Evolutionary conservation across 345 rosid species (phyloP), one percentile per base, ranked within the genome.

Genomic region (Geranium rotundifolium): DNA sequence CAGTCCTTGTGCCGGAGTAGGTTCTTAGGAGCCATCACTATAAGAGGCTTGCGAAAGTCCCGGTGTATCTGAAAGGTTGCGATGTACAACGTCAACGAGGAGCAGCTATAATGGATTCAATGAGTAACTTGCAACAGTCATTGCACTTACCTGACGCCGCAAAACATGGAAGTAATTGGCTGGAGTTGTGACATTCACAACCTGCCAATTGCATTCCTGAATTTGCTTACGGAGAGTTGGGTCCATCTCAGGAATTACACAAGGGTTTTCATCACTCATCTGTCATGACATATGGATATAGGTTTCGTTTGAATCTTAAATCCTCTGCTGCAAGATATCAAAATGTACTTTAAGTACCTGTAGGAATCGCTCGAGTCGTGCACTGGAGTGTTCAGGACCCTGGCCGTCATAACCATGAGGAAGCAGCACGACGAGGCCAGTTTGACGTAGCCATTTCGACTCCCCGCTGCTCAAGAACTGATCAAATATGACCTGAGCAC

Each of bases 211-310:
- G 27, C 27, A 23, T 23, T 23, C 27, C 27, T 23, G 27, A 23
- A 23, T 23, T 23, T 23, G 78, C 63, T 70, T 74, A 6, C 78
- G 59, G 17, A 70, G 58, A 14, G 67, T 67, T 52, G 78, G 67
- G 2, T 74, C 74, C 78, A 74, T 74, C 61, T 74, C 75, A 6
- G 78, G 78, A 29, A 74, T 74, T 17, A 67, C 75, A 59, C 41
- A 70, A 31, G 71, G 78, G 61, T 70, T 70, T 56, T 70, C 78
- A 67, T 70, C 78, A 30, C 78, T 74, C 78, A 74, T 70, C 78
- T 74, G 63, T 59, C 37, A 61, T 61, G 31, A 56, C 27, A 23
- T 23, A 23, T 23, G 27, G 2, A 0, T 23, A 23, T 23, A 23
- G 27, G 27, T 23, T 23, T 23, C 1, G 1, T 23, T 23, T 23